Evolutionary conservation across 2,329 filamentous ascomycete species (phyloP).

Genomic region (Aureobasidium sp.): DNA sequence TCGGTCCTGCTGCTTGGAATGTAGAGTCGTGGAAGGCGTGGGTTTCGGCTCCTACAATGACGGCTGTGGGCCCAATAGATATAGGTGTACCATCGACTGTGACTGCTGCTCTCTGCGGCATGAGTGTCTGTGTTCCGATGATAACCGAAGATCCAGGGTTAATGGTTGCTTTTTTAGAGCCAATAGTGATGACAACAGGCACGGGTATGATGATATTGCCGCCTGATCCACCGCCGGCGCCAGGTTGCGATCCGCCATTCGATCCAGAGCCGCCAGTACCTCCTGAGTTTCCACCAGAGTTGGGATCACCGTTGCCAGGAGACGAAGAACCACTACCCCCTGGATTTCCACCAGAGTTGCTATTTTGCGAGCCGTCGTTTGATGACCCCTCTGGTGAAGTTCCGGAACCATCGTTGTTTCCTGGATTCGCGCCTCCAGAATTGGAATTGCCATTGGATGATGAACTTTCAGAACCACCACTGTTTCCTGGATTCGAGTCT

Average conservation of each 20-base stretch:
- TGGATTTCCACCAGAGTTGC: not conserved
- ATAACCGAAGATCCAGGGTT: conserved; percentile 26
- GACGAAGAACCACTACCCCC: not conserved
- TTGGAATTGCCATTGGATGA: not conserved
- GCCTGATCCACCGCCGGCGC: not conserved
- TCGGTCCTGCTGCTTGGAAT: not conserved
- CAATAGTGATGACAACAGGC: conserved; percentile 3
- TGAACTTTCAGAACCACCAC: not conserved
- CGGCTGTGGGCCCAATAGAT: conserved; percentile 20
- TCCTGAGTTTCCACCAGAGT: not conserved
- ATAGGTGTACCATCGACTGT: conserved; percentile 24
- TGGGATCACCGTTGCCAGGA: too few species aligned
- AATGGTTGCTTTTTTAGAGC: conserved; percentile 18
- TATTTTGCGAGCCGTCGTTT: not conserved
- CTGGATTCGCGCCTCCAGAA: too few species aligned
- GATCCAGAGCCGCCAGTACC: not conserved
- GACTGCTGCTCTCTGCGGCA: conserved; percentile 24
- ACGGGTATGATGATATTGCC: not conserved
- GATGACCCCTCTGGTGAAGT: not conserved
- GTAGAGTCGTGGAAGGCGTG: conserved; percentile 6
- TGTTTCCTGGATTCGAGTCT: not conserved
- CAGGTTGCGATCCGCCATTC: not conserved
- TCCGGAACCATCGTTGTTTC: not conserved
- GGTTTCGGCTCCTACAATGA: conserved; percentile 12
- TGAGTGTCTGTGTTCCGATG: conserved; percentile 27